These are phyloP conservation scores for Malassezia dermatis DNA, from an alignment of 1,284 basidiomycete species.

Conservation along the genomic window DNA sequence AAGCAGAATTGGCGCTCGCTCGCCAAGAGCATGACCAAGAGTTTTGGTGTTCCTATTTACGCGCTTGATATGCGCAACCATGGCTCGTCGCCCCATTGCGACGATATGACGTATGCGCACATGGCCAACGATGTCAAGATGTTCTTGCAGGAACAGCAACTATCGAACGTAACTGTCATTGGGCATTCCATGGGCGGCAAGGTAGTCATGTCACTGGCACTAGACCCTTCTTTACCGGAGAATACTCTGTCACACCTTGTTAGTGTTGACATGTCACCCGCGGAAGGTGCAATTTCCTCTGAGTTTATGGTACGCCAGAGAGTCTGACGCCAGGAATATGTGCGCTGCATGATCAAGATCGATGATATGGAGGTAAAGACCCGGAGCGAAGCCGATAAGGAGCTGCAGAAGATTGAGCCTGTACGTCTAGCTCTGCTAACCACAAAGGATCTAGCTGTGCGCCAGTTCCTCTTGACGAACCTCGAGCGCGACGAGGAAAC, in stretches of 20 bases:
- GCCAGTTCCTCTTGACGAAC: constrained; percentile 74
- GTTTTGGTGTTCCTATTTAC: constrained; percentile 60
- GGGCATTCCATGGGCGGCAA: constrained; percentile 90
- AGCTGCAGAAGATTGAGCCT: constrained; percentile 57
- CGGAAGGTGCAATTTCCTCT: constrained; percentile 56
- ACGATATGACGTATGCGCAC: constrained; percentile 58
- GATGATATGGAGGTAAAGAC: constrained; percentile 55
- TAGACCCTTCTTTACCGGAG: constrained; percentile 52
- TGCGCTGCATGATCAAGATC: constrained; percentile 62
- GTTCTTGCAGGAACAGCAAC: constrained; percentile 49
- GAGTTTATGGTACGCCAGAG: constrained; percentile 50
- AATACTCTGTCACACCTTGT: constrained; percentile 57
- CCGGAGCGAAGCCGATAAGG: constrained; percentile 59
- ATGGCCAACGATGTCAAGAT: constrained; percentile 65
- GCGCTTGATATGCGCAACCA: constrained; percentile 75
- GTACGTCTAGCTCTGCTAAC: constrained; percentile 1
- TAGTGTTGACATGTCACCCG: constrained; percentile 69
- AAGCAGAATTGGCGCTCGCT: constrained; percentile 70
- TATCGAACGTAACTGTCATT: constrained; percentile 58
- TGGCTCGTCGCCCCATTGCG: constrained; percentile 63
- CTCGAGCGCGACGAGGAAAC: constrained; percentile 51
- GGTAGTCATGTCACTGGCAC: constrained; percentile 67
- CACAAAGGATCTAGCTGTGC: constrained; percentile 55
- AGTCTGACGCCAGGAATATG: constrained; percentile 50
- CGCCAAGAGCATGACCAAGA: constrained; percentile 57